Evolutionary conservation across 164 flowering plant genomes (phyloP), one percentile per base, ranked within the genome.

Genomic region (Sextonia rubra): DNA sequence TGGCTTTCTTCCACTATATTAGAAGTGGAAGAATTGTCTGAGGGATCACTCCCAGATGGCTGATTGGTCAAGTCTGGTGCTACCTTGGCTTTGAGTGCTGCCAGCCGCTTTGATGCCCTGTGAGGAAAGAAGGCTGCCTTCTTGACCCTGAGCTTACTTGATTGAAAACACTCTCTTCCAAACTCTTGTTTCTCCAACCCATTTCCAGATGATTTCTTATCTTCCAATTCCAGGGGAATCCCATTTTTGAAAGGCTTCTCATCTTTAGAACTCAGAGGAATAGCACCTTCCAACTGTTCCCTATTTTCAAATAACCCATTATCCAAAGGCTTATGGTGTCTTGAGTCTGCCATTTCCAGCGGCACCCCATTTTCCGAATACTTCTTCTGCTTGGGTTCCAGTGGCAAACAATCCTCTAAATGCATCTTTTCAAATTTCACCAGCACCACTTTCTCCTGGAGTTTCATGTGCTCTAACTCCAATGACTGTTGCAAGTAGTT

Each of bases 21-120:
- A n/a, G 23, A 14, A 61, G 63, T 69, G 24, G 47, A 48, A 47
- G 62, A 47, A 48, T 7, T 37, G 44, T 37, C 44, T 1, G 79
- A 37, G 7, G 48, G 66, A 9, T 8, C 75, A 24, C 24, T 23
- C 71, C 37, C 73, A 60, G 56, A 74, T 9, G 62, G 68, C 6
- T 27, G 75, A 49, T 72, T 75, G 62, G 74, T 76, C 20, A 81
- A 74, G 49, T 83, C 87, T 25, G 75, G 71, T 26, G 47, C 25
- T 12, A 74, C 80, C 20, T 78, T 84, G 61, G 70, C 81, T 58
- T 78, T 70, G 27, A 83, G 17, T 15, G 80, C 86, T 72, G 91
- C 88, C 64, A 87, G 80, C 37, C 90, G 83, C 73, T 82, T 87
- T 62, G 94, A 88, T 64, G 88, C 69, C 48, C 88, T 82, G 17